A percentile compares a stretch with the other conserved stretches of the same genome.
These are phyloP conservation scores for Puccinia novopanici DNA, from an alignment of 1,284 basidiomycete species.

Conservation along the genomic window DNA sequence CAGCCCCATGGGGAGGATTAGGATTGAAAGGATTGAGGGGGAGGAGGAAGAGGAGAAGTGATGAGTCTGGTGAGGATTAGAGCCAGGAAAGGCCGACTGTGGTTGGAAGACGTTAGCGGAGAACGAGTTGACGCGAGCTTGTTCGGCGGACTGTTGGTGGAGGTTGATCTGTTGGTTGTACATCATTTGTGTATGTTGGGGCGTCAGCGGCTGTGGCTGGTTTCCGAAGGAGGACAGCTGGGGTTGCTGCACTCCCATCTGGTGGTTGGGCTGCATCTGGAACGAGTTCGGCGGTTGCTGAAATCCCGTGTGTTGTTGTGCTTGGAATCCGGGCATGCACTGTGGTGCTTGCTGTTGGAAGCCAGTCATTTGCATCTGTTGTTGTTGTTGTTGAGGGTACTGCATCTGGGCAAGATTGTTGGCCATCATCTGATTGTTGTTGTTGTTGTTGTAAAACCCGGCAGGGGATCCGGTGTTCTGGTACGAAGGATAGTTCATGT, in stretches of 20 bases:
- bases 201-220: constrained; percentile 38
- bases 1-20: constrained; percentile 42
- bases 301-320: constrained; percentile 34
- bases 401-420: constrained; percentile 19
- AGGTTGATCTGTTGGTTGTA: constrained; percentile 42
- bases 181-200: constrained; percentile 46
- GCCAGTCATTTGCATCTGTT: constrained; percentile 26
- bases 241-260: constrained; percentile 1
- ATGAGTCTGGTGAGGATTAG: background rate
- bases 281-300: background rate
- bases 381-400: constrained; percentile 13
- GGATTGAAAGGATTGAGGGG: constrained; percentile 49
- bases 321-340: constrained; percentile 8
- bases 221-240: constrained; percentile 1
- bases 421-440: constrained; percentile 33
- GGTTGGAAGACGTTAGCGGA: constrained; percentile 48
- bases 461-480: background rate
- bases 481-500: constrained; percentile 27
- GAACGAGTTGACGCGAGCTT: constrained; percentile 40
- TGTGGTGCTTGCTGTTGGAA: constrained; percentile 27
- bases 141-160: constrained; percentile 39
- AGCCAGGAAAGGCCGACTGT: constrained; percentile 12
- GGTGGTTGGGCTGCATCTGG: constrained; percentile 9
- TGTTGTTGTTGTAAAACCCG: constrained; percentile 13
- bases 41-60: constrained; percentile 4